These are phyloP conservation scores for Serendipita sp. DNA, from an alignment of 1,284 basidiomycete genomes.

Conservation along the genomic window DNA sequence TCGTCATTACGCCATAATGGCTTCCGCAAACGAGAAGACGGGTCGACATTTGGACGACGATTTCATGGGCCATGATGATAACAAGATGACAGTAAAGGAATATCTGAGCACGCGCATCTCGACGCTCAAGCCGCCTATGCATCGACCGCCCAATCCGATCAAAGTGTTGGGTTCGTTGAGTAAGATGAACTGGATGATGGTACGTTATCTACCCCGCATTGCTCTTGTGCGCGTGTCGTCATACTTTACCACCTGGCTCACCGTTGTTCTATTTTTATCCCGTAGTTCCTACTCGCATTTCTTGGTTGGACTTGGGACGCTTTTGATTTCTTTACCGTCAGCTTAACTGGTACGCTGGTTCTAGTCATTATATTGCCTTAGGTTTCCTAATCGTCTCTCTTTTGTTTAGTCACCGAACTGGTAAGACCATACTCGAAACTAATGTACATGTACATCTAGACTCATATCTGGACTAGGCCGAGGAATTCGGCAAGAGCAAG, in stretches of 20 bases:
- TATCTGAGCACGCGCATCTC: neutral
- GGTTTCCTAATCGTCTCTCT: too few relatives aligned
- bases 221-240: neutral
- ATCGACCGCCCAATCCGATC: neutral
- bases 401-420: neutral
- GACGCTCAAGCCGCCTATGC: neutral
- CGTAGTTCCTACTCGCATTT: neutral
- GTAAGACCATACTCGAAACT: constrained; percentile 3
- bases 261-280: neutral
- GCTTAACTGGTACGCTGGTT: constrained; percentile 42
- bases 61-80: neutral
- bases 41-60: too few relatives aligned
- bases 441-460: neutral
- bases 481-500: constrained; percentile 1
- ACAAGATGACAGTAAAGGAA: neutral
- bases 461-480: constrained; percentile 39
- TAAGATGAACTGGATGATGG: neutral
- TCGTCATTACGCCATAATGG: too few relatives aligned
- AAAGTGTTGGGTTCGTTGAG: neutral
- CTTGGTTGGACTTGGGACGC: constrained; percentile 70
- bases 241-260: neutral
- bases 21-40: too few relatives aligned
- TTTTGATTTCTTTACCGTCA: constrained; percentile 75
- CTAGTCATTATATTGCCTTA: too few relatives aligned
- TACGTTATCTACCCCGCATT: neutral